phyloP scores from a whole-genome alignment of 208 protist genomes.

The Leishmania gerbilli region DNA sequence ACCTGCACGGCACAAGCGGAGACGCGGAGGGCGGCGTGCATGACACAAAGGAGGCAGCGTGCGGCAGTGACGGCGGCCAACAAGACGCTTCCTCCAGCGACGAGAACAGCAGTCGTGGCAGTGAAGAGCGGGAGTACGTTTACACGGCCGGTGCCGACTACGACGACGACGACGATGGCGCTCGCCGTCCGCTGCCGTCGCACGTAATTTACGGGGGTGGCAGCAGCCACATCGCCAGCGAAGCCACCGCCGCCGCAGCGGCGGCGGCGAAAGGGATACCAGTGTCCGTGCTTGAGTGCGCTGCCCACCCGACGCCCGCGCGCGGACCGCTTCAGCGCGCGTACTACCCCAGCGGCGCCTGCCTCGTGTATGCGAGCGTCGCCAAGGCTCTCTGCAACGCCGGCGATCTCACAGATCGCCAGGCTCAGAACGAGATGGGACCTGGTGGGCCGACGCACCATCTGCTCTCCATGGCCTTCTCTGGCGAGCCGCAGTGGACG shows the following conservation, averaged over 20 bases:
- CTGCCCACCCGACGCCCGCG: constrained; percentile 29
- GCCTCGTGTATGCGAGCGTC: constrained; percentile 63
- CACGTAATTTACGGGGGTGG: not conserved
- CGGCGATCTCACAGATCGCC: constrained; percentile 28
- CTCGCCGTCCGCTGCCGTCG: constrained; percentile 10
- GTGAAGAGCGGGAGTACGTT: constrained; percentile 16
- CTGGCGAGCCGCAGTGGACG: constrained; percentile 50
- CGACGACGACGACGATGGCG: constrained; percentile 33
- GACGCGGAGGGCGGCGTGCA: not conserved
- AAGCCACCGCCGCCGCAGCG: constrained; percentile 9
- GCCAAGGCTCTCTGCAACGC: constrained; percentile 42
- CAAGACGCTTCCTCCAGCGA: constrained; percentile 8
- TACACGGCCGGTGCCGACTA: constrained; percentile 16
- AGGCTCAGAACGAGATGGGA: constrained; percentile 40
- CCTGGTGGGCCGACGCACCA: constrained; percentile 45
- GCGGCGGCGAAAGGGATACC: constrained; percentile 15
- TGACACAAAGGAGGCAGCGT: not conserved
- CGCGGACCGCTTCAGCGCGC: constrained; percentile 31
- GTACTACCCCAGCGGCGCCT: constrained; percentile 54
- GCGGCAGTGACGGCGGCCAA: not conserved
- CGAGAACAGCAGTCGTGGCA: constrained; percentile 1
- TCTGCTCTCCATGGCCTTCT: constrained; percentile 59
- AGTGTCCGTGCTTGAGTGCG: constrained; percentile 22
- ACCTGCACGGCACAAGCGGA: not conserved
- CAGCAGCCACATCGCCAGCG: constrained; percentile 4